Evolutionary conservation across 2,329 filamentous ascomycete species (phyloP), one percentile per base, ranked within the genome.

Genomic region (Exophiala bonariae): DNA sequence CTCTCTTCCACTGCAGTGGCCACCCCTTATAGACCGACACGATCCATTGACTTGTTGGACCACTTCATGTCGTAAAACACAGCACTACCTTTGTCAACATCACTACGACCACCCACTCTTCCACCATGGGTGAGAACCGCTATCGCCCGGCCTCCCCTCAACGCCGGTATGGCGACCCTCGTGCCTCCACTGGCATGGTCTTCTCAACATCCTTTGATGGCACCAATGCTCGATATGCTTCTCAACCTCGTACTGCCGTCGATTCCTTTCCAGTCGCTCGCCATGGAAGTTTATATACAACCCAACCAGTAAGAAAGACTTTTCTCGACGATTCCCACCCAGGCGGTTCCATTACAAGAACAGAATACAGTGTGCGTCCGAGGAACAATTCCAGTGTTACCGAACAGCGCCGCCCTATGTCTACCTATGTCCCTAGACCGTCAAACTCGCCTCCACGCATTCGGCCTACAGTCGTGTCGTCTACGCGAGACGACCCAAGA

Each of bases 311-410:
- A 7, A 59, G 50, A 42, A 55, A 49, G 37, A 55, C 55, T 20
- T 55, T 52, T 31, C 42, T 55, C 23, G 56, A 57, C 38, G 42
- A 54, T 9, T 22, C 32, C 22, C 49, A 57, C 22, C 43, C 53
- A 2, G 50, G 53, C 17, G 50, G 52, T 19, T 55, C 44, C 3
- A 48, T 54, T 19, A 44, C 54, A 13, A 42, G 52, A n/a, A 60
- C 54, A n/a, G 54, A 60, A 35, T 60, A 61, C 40, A 31, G 57
- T 23, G 49, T 57, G 19, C 52, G 58, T 18, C 57, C 58, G n/a
- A 52, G 58, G 18, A 42, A 46, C 31, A 59, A 61, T 37, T 59
- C 58, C 2, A 33, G 45, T n/a, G 32, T 54, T 16, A 37, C 45
- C 13, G 57, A 59, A 30, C 28, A 40, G n/a, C 48, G 55, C 17